phyloP scores from a whole-genome alignment of 495 filamentous ascomycete genomes.

The Tuber microsphaerosporum region DNA sequence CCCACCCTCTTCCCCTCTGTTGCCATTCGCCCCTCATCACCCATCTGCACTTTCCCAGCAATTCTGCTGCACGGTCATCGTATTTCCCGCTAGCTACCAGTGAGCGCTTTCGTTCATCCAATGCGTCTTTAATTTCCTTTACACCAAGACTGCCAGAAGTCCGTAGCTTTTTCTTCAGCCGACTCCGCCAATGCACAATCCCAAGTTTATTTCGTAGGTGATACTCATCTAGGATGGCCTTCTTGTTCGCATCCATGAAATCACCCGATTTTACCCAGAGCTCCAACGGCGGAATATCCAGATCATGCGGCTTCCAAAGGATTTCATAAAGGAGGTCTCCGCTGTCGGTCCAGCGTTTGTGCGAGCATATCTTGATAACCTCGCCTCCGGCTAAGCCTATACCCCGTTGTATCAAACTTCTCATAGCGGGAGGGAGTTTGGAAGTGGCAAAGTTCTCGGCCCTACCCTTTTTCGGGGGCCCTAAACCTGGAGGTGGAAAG shows the following conservation, averaged over 20 bases:
- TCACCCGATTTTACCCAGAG: conserved; percentile 24
- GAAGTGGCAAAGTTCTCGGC: neutral
- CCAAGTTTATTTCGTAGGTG: conserved; percentile 26
- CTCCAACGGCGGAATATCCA: conserved; percentile 7
- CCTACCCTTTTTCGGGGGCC: neutral
- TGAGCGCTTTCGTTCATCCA: conserved; percentile 31
- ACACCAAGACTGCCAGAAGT: conserved; percentile 34
- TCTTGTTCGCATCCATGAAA: conserved; percentile 8
- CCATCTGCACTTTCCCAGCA: conserved; percentile 24
- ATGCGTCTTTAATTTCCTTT: conserved; percentile 32
- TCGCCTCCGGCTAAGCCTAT: conserved; percentile 10
- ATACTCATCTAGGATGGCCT: conserved; percentile 28
- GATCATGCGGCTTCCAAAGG: conserved; percentile 22
- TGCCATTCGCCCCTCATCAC: conserved; percentile 38
- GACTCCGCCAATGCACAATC: conserved; percentile 26
- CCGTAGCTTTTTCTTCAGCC: conserved; percentile 15
- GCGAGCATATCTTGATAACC: conserved; percentile 20
- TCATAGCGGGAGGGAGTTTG: neutral
- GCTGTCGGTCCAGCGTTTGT: conserved; percentile 7
- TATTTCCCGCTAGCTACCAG: conserved; percentile 21
- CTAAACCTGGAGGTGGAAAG: neutral
- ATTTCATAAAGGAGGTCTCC: conserved; percentile 23
- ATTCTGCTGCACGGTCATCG: conserved; percentile 4
- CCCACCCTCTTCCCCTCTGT: conserved; percentile 33
- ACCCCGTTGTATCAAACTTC: neutral